Base-by-base conservation (phyloP, 768 basidiomycete species). In the Collybiopsis confluens region DNA sequence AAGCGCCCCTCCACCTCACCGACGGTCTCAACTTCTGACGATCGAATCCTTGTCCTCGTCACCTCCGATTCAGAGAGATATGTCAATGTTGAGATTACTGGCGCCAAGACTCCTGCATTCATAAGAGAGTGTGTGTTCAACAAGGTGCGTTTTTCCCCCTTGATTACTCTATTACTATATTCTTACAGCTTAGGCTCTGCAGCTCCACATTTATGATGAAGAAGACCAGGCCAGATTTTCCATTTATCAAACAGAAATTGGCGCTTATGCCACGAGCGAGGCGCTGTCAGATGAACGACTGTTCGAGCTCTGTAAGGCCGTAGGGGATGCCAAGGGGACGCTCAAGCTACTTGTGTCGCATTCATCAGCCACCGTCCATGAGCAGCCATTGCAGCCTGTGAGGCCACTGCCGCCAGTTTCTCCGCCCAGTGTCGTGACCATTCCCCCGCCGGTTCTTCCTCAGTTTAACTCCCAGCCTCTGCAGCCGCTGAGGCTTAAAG, bases 171-270 rank as follows among this genome's bases (percentile, higher is more conserved):
- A 21, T 37, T 15, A 37, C 16, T 10, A 8, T 37, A 36, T n/a
- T 48, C 52, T n/a, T 24, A 20, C 8, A 28, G 23, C 18, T 5
- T 46, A n/a, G n/a, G 6, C 37, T 58, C 46, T 40, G 18, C 58
- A 92, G 90, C 73, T 93, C 57, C 81, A 84, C 64, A 88, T 98
- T 40, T 76, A 78, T 35, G 91, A 92, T 62, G 94, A 95, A 55
- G 91, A 96, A 54, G 76, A 77, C 38, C 85, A 89, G 64, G 67
- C 76, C 7, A 81, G 78, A 26, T 86, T 86, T 64, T 81, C 85
- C 23, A 87, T 98, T 52, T 93, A 90, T 73, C 87, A 85, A 56
- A 96, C 93, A 0, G 89, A 91, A 68, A 87, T 97, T 61, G 90
- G 89, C 55, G 79, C 81, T 24, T 86, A 76, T 58, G 87, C 88